phyloP scores from a whole-genome alignment of 108 stramenopile genomes.

The Skeletonema potamos region DNA sequence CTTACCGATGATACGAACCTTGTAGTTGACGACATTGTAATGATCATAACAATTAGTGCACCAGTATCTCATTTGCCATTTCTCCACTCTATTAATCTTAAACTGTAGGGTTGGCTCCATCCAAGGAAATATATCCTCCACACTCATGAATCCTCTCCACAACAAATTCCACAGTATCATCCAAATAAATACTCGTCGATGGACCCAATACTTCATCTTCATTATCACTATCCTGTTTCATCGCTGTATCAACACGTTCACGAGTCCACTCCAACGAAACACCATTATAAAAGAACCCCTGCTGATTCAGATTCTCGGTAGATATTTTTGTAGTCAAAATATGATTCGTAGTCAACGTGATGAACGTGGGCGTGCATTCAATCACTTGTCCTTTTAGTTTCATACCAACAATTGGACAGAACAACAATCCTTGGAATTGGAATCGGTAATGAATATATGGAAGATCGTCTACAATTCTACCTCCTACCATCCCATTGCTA shows the following conservation, averaged over 20 bases:
- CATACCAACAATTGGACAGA: slow-evolving; percentile 47
- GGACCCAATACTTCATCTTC: slow-evolving; percentile 35
- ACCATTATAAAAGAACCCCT: slow-evolving; percentile 41
- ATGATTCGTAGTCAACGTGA: slow-evolving; percentile 44
- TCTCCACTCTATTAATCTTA: slow-evolving; percentile 4
- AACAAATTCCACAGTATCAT: slow-evolving; percentile 48
- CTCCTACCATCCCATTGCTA: slow-evolving; percentile 18
- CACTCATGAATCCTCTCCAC: slow-evolving; percentile 45
- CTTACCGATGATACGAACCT: background rate
- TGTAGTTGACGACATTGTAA: background rate
- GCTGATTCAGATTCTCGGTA: slow-evolving; percentile 39
- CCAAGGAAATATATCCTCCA: slow-evolving; percentile 42
- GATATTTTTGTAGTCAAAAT: slow-evolving; percentile 46
- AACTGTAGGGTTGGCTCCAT: slow-evolving; percentile 39
- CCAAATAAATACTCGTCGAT: slow-evolving; percentile 46
- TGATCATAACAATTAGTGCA: background rate
- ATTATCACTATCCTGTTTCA: slow-evolving; percentile 1
- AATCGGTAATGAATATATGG: slow-evolving; percentile 45
- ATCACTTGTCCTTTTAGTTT: slow-evolving; percentile 50
- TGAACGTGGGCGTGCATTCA: slow-evolving; percentile 41
- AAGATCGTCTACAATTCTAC: slow-evolving; percentile 44
- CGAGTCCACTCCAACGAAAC: slow-evolving; percentile 41
- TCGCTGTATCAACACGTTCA: slow-evolving; percentile 20
- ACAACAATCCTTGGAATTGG: slow-evolving; percentile 34
- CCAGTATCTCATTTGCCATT: background rate